These are phyloP conservation scores for Apiospora saccharicola DNA, from an alignment of 2,329 filamentous ascomycete genomes.

Conservation along the genomic window DNA sequence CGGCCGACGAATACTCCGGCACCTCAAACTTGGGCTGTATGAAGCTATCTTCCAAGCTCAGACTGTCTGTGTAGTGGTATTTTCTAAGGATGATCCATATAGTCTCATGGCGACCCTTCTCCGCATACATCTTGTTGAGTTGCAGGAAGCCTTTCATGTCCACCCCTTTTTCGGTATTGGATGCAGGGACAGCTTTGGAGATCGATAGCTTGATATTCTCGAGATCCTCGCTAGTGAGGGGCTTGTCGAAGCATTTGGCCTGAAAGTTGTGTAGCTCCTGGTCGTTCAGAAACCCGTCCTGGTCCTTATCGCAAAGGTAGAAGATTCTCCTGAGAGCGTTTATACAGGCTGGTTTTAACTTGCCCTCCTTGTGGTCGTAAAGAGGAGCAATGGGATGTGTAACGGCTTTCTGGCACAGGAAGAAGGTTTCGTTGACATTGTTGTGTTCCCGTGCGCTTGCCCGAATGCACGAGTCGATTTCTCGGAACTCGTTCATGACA, in stretches of 20 bases:
- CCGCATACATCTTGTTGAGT: conserved; percentile 94
- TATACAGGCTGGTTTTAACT: conserved; percentile 87
- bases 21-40: conserved; percentile 95
- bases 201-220: conserved; percentile 92
- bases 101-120: conserved; percentile 96
- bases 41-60: conserved; percentile 90
- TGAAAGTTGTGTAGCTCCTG: conserved; percentile 92
- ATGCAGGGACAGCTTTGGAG: conserved; percentile 69
- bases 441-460: conserved; percentile 90
- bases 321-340: conserved; percentile 90
- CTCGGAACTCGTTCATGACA: conserved; percentile 97
- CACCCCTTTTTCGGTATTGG: conserved; percentile 74
- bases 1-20: conserved; percentile 88
- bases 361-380: conserved; percentile 92
- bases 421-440: conserved; percentile 97
- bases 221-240: conserved; percentile 80
- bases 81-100: conserved; percentile 97
- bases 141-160: conserved; percentile 85
- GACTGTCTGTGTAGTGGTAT: conserved; percentile 94
- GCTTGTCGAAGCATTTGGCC: conserved; percentile 88
- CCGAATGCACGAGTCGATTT: conserved; percentile 97
- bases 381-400: conserved; percentile 96
- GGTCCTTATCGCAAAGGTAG: conserved; percentile 95
- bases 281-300: conserved; percentile 91
- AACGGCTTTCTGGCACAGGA: conserved; percentile 96